phyloP scores from a whole-genome alignment of 2,329 filamentous ascomycete species.

The Talaromyces sp. region DNA sequence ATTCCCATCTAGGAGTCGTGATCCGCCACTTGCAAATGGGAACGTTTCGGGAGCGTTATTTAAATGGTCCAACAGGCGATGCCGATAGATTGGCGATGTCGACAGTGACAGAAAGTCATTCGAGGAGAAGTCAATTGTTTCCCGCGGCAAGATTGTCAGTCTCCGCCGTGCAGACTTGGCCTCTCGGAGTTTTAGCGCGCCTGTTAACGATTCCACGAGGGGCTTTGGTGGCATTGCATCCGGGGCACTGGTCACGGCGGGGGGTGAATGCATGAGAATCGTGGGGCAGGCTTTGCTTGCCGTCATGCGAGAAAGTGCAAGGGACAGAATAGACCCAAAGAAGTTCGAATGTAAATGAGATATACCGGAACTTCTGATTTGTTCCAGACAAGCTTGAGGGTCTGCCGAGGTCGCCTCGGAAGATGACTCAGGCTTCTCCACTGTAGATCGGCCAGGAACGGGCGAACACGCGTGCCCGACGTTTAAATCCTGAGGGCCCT shows the following conservation, averaged over 20 bases:
- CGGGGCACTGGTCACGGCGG: no score
- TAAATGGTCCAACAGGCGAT: conserved; percentile 54
- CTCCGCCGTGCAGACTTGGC: conserved; percentile 49
- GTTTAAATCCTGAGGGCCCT: no score
- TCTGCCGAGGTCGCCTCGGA: no score
- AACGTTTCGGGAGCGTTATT: conserved; percentile 36
- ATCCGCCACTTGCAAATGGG: conserved; percentile 61
- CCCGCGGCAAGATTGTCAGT: conserved; percentile 49
- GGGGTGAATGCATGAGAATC: not conserved
- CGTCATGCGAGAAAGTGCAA: not conserved
- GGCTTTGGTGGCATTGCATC: conserved; percentile 25
- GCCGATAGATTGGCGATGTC: conserved; percentile 50
- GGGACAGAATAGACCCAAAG: no score
- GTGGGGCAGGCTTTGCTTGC: not conserved
- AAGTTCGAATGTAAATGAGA: no score
- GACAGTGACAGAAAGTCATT: conserved; percentile 67
- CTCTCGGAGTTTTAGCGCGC: conserved; percentile 43
- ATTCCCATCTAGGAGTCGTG: conserved; percentile 68
- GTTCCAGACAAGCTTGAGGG: no score
- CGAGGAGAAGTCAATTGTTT: conserved; percentile 62
- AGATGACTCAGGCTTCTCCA: no score
- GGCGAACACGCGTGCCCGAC: no score
- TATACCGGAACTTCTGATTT: no score
- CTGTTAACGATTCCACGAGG: conserved; percentile 34
- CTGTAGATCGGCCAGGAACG: no score